Conservation (phyloP, 495 filamentous ascomycete species). For the Penicillium pancosmium region DNA sequence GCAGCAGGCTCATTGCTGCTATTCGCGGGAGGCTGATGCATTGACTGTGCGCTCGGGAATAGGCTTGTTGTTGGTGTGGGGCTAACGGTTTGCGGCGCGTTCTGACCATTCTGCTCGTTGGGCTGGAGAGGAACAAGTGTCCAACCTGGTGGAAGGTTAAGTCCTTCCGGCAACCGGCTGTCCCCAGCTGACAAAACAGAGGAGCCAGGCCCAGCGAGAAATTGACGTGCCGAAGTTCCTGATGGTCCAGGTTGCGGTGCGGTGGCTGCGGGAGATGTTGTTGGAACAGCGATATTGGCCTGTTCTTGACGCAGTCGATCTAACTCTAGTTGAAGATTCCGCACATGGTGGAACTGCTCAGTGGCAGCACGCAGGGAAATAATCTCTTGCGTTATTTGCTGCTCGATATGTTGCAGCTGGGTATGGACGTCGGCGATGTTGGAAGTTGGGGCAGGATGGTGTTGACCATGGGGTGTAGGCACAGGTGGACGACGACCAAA, state of each 20-base stretch:
- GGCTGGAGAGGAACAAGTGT: constrained; percentile 69
- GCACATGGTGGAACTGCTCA: constrained; percentile 58
- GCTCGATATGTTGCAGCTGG: constrained; percentile 65
- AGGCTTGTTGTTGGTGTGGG: neutral
- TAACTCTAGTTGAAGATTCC: constrained; percentile 64
- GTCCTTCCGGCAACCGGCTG: constrained; percentile 68
- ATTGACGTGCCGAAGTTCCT: constrained; percentile 30
- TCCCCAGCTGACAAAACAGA: constrained; percentile 64
- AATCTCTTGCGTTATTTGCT: constrained; percentile 68
- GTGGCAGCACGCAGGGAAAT: constrained; percentile 53
- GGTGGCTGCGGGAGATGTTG: constrained; percentile 19
- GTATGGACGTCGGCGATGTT: constrained; percentile 42
- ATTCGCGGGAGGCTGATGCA: neutral
- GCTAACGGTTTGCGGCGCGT: neutral
- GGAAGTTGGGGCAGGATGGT: constrained; percentile 9
- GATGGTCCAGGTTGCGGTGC: constrained; percentile 9
- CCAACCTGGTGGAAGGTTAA: constrained; percentile 77
- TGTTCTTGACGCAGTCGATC: constrained; percentile 58
- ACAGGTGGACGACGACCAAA: constrained; percentile 42
- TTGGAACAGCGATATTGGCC: constrained; percentile 21
- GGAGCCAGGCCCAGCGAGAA: constrained; percentile 34
- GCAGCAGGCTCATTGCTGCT: neutral
- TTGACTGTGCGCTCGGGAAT: neutral
- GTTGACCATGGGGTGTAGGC: constrained; percentile 16
- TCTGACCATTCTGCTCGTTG: constrained; percentile 27